Evolutionary conservation across 768 basidiomycete species (phyloP).

Genomic region (Suillus ampliporus): DNA sequence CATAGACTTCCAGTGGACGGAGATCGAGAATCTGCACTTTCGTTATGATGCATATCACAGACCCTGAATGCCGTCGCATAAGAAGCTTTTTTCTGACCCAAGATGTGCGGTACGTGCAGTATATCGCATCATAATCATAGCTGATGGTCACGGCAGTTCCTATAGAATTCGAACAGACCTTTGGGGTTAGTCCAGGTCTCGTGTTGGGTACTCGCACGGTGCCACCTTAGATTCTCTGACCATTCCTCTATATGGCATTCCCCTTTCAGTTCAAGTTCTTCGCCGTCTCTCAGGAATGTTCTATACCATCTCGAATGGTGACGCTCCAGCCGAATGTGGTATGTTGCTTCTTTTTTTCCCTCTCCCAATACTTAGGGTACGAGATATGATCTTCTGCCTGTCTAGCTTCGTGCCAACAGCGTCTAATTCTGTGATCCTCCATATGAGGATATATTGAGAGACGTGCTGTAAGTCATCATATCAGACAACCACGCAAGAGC

Average conservation of each 20-base stretch:
- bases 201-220: not conserved
- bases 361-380: not conserved
- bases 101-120: not conserved
- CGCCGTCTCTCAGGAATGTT: not conserved
- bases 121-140: not conserved
- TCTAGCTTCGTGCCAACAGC: not conserved
- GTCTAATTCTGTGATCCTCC: not conserved
- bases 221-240: not conserved
- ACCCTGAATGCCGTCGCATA: not conserved
- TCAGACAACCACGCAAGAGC: not conserved
- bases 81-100: not conserved
- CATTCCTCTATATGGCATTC: not conserved
- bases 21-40: not conserved
- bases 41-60: not conserved
- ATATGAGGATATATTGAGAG: constrained; percentile 6
- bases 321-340: not conserved
- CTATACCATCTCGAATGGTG: not conserved
- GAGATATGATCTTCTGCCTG: not conserved
- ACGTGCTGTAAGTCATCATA: not conserved
- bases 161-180: not conserved
- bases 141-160: not conserved
- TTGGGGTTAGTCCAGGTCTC: not conserved
- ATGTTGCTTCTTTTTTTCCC: not conserved
- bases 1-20: too few species aligned
- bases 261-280: not conserved